Base-by-base conservation (phyloP, 129 eudicot genomes). In the Kitagawia praeruptora region DNA sequence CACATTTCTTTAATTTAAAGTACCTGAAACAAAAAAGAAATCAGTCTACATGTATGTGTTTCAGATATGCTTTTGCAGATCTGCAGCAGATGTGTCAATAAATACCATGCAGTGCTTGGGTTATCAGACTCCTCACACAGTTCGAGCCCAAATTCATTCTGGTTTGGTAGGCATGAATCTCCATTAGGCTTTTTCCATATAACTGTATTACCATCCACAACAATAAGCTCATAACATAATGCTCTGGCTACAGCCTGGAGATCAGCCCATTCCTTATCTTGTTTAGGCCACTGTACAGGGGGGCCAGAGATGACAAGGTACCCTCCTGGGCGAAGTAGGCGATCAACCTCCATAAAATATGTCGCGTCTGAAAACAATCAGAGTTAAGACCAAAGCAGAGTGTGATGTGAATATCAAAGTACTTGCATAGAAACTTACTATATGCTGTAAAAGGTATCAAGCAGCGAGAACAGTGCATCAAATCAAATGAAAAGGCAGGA, bases 181-280 rank as follows among this genome's bases (percentile, higher is more conserved):
- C 88, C 95, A 72, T 81, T 53, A n/a, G 97, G 93, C 82, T 95
- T 95, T 81, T 92, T 92, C 97, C 98, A 95, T 67, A 95, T 92
- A 81, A 83, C 98, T 0, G 98, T 95, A 86, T 92, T 92, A 54
- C 97, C 98, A 87, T 95, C 98, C 16, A 95, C 98, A 75, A 88
- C 98, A 46, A 92, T 90, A 23, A 92, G 88, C 80, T 95, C 97
- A 82, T 88, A 95, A 71, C 98, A 92, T 83, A 95, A 82, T 56
- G 98, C 86, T 85, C 96, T 92, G 56, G 98, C 97, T 45, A 90
- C 96, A 10, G 96, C 89, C 80, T 95, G 98, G 53, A 95, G 93
- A 87, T 95, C 98, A 5, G 97, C 97, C 98, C 98, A 95, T 84
- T 92, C 98, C 83, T 92, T 95, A 85, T 95, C 97, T 85, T 92